Percentiles rank a stretch among this genome's conserved stretches.
phyloP scores from a whole-genome alignment of 768 basidiomycete species.

The Auriscalpium microsporum region DNA sequence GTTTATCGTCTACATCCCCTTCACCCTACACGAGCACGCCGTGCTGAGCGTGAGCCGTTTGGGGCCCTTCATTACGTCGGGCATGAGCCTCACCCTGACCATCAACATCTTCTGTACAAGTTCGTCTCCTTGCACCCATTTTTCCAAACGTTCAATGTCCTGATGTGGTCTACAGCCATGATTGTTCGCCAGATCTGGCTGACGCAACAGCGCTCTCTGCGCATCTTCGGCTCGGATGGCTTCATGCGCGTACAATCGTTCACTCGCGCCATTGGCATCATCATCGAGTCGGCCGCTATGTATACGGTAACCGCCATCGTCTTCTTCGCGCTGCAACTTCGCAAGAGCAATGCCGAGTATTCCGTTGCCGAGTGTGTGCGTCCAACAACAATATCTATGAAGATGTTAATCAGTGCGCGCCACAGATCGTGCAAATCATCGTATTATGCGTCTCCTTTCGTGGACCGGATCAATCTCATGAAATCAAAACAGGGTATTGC shows the following conservation, averaged over 20 bases:
- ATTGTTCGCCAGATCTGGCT: neutral
- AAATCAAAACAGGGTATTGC: slow-evolving; percentile 10
- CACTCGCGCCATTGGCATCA: slow-evolving; percentile 18
- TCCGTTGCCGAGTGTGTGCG: slow-evolving; percentile 18
- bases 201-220: neutral
- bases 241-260: neutral
- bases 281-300: slow-evolving; percentile 24
- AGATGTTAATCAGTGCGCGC: neutral
- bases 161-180: neutral
- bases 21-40: neutral
- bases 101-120: neutral
- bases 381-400: neutral
- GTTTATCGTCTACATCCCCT: slow-evolving; percentile 8
- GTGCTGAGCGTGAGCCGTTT: neutral
- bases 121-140: neutral
- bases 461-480: neutral
- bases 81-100: neutral
- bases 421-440: neutral
- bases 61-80: neutral
- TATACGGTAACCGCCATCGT: slow-evolving; percentile 18
- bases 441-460: slow-evolving; percentile 2
- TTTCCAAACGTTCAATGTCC: neutral
- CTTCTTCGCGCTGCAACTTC: slow-evolving; percentile 15
- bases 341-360: slow-evolving; percentile 19
- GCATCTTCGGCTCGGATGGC: neutral